Conservation (phyloP, 306 rosid species). For the Mucuna pruriens region DNA sequence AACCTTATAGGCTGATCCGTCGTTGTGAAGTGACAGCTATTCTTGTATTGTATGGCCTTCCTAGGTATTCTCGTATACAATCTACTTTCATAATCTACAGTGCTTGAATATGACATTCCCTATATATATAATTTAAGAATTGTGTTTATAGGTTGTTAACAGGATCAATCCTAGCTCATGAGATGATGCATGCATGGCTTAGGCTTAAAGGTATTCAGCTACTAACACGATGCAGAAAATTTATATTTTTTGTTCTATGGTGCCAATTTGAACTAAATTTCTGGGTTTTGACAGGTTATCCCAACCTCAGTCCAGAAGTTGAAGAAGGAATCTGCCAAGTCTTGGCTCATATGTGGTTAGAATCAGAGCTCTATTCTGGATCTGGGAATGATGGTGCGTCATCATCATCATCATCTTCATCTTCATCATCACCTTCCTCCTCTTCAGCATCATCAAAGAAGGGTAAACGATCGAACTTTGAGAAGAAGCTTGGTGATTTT, state of each 20-base stretch:
- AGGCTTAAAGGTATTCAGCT: constrained; percentile 80
- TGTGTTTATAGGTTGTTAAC: constrained; percentile 74
- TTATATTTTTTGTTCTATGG: constrained; percentile 20
- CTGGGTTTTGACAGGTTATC: constrained; percentile 69
- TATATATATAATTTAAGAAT: constrained; percentile 33
- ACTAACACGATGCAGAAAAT: not conserved
- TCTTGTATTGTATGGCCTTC: constrained; percentile 93
- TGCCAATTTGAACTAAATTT: constrained; percentile 21
- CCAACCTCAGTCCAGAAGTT: constrained; percentile 86
- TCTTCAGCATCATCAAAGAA: constrained; percentile 69
- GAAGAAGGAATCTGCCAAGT: constrained; percentile 99
- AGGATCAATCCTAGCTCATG: constrained; percentile 97
- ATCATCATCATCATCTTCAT: constrained; percentile 51
- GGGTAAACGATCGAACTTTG: constrained; percentile 82
- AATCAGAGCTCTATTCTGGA: constrained; percentile 75
- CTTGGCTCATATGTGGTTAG: constrained; percentile 96
- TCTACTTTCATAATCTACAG: not conserved
- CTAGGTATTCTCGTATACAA: constrained; percentile 60
- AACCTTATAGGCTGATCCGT: constrained; percentile 78
- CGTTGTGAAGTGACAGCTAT: constrained; percentile 97
- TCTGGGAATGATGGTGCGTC: constrained; percentile 53
- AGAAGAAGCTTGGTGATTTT: constrained; percentile 88
- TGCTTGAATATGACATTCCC: constrained; percentile 24
- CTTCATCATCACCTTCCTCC: constrained; percentile 54
- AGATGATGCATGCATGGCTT: constrained; percentile 99